Evolutionary conservation across 2,329 filamentous ascomycete genomes (phyloP).

Genomic region (Fusarium odoratissimum): DNA sequence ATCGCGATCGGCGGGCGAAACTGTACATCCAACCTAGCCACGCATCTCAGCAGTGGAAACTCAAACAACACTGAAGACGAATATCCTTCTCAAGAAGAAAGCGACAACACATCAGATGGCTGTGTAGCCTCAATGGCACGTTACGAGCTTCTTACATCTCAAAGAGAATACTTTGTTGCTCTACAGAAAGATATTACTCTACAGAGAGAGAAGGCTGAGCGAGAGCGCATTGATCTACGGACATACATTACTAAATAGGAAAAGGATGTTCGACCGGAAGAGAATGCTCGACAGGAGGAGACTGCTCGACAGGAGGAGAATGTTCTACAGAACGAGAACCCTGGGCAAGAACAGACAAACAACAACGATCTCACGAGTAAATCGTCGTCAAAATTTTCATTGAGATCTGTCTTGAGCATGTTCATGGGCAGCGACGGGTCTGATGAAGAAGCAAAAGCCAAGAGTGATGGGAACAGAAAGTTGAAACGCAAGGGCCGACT

Average conservation of each 20-base stretch:
- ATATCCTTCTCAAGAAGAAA: not conserved
- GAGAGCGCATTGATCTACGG: not conserved
- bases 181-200: not conserved
- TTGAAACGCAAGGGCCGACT: not conserved
- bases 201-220: not conserved
- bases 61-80: not conserved
- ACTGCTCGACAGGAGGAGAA: not conserved
- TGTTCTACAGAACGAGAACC: not conserved
- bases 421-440: not conserved
- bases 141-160: not conserved
- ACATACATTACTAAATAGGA: not conserved
- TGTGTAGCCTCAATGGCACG: not conserved
- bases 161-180: not conserved
- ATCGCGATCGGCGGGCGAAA: not conserved
- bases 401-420: not conserved
- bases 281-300: not conserved
- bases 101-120: not conserved
- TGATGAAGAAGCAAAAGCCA: not conserved
- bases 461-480: not conserved
- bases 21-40: not conserved
- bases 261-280: not conserved
- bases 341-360: not conserved
- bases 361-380: not conserved
- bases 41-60: not conserved
- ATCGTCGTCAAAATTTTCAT: not conserved